Evolutionary conservation across 2,329 filamentous ascomycete genomes (phyloP), one percentile per base, ranked within the genome.

Genomic region (Cladophialophora chaetospira): DNA sequence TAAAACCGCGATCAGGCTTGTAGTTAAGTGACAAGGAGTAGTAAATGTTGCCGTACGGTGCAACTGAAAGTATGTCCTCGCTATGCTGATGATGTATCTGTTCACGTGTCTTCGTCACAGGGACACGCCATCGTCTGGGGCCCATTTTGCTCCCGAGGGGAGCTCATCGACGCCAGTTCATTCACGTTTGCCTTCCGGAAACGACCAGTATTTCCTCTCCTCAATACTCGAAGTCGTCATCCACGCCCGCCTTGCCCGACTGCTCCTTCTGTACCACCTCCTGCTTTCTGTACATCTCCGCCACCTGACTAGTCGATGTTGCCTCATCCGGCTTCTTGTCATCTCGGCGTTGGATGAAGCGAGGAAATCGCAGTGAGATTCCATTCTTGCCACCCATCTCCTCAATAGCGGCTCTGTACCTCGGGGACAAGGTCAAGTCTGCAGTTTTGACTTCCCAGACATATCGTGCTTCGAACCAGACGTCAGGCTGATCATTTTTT

Each of bases 361-460:
- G 79, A 8, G 94, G 94, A 73, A 99, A 99, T 5, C 94, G 81
- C 64, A 99, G 76, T 68, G 88, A 92, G 66, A 99, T 89, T 2
- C 94, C 94, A 68, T 86, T 87, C 11, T 82, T 82, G 3, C 70
- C 72, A 28, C 87, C 86, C 5, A 92, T 86, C 70, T 95, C 90
- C 65, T 88, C 86, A 44, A 84, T 84, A 0, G 89, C 94, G n/a
- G 94, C 94, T 74, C 92, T 91, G 75, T 99, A 99, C 35, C 92
- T 81, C 23, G 94, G 94, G 65, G 88, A 93, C 19, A 99, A 82
- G 1, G 94, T 97, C 66, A 99, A 74, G 77, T 99, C 94, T 1
- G 94, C 94, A 10, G 93, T 96, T 78, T 93, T 96, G 65, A 99
- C 92, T 75, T 99, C 94, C 94, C 94, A 99, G 1, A 99, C 94